phyloP scores from a whole-genome alignment of 179 eudicot species.

The Dionaea muscipula region DNA sequence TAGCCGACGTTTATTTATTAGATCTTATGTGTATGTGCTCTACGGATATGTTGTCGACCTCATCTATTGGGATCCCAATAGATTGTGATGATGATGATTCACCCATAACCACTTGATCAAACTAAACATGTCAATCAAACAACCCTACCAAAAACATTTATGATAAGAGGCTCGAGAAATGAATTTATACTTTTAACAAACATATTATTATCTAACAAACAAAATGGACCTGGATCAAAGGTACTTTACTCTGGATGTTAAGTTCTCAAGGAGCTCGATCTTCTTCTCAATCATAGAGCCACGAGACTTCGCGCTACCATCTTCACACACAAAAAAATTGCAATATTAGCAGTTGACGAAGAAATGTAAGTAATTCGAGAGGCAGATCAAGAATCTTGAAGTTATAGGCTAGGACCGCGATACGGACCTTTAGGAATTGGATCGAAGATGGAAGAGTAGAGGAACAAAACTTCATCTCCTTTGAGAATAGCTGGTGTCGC shows the following conservation, averaged over 20 bases:
- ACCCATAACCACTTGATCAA: too few species aligned
- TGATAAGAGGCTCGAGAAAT: background rate
- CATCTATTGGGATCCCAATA: too few species aligned
- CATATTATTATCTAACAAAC: background rate
- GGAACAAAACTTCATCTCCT: conserved; percentile 25
- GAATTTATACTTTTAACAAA: background rate
- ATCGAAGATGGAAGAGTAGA: conserved; percentile 31
- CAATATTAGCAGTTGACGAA: background rate
- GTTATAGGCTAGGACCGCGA: background rate
- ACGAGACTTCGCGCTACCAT: conserved; percentile 40
- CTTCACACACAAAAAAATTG: conserved; percentile 20
- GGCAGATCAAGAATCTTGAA: background rate
- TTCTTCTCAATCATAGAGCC: conserved; percentile 61
- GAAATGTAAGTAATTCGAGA: background rate
- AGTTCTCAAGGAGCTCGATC: conserved; percentile 66
- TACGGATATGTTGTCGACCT: too few species aligned
- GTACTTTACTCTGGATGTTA: conserved; percentile 48
- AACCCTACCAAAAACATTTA: too few species aligned
- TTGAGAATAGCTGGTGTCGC: conserved; percentile 21
- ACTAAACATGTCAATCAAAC: too few species aligned
- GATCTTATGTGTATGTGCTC: too few species aligned
- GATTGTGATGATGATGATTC: too few species aligned
- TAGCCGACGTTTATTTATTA: too few species aligned
- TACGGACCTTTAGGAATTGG: conserved; percentile 17
- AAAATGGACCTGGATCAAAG: background rate